Evolutionary conservation across 495 filamentous ascomycete genomes (phyloP), one percentile per base, ranked within the genome.

Genomic region (Saxophila tyrrhenica): DNA sequence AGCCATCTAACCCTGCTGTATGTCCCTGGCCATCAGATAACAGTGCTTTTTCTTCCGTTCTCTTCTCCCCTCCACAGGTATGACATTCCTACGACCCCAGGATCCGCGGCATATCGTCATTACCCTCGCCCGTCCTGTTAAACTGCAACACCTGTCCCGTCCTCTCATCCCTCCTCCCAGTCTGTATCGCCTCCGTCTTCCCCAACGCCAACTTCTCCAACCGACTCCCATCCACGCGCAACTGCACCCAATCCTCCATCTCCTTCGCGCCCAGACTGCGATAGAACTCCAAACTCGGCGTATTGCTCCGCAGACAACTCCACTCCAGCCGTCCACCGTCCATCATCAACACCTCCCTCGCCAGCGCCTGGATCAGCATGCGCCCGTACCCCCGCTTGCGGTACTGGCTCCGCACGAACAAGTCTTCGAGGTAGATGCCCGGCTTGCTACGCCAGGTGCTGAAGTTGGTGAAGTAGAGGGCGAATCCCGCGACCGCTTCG

Each of bases 401-500:
- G 44, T 84, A 83, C 23, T 67, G 69, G 21, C 81, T 77, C 62
- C 82, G 72, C 25, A 98, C 87, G 62, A 86, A 96, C 10, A 98
- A 72, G 65, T 98, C 92, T 65, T 98, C 92, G 13, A 98, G 83
- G 64, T 92, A 95, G 60, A 98, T 89, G 1, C 92, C 92, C 1
- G 92, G 84, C 10, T 78, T 77, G 2, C 83, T 80, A 38, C 83
- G 80, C 92, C 92, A 97, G 3, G 92, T 96, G 41, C 29, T 43
- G 58, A 85, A 88, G 64, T 81, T 86, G 65, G 77, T 74, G 74
- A 83, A 88, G 72, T 78, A 86, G 10, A 86, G 70, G 0, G 78
- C 82, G 72, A 82, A 77, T 50, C 77, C 79, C 3, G 78, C 78
- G 15, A 69, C 55, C 1, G 52, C 53, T 20, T 39, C 48, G 19